phyloP scores from a whole-genome alignment of 2,329 filamentous ascomycete genomes.

The Aspergillus sojae region DNA sequence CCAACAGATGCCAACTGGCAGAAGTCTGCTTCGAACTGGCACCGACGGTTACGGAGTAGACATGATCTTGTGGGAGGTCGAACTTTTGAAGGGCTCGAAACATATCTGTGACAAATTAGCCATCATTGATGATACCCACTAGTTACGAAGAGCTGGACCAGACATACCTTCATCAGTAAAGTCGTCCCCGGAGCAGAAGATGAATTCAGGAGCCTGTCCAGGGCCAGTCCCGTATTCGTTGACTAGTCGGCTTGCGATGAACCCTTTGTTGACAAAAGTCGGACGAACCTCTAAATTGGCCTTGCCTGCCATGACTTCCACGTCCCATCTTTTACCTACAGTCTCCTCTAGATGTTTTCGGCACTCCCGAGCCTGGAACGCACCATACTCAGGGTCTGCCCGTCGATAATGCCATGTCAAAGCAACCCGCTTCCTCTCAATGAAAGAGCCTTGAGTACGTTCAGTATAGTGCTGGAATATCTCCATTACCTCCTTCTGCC shows the following conservation, averaged over 20 bases:
- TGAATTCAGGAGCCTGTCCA: conserved; percentile 73
- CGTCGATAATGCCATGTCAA: conserved; percentile 97
- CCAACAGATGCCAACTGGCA: conserved; percentile 85
- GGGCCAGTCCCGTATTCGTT: conserved; percentile 64
- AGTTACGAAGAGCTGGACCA: conserved; percentile 15
- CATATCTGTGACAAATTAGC: conserved; percentile 57
- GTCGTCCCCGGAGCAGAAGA: conserved; percentile 90
- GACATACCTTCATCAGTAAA: conserved; percentile 90
- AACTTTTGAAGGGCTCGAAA: conserved; percentile 75
- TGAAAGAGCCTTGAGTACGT: conserved; percentile 82
- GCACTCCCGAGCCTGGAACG: conserved; percentile 78
- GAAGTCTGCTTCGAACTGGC: conserved; percentile 89
- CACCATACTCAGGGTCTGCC: conserved; percentile 81
- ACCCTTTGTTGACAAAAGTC: conserved; percentile 96
- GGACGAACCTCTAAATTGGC: conserved; percentile 97
- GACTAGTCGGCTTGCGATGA: conserved; percentile 85
- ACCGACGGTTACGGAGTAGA: conserved; percentile 91
- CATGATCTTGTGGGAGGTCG: conserved; percentile 62
- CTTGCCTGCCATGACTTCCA: conserved; percentile 96
- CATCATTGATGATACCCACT: conserved; percentile 1
- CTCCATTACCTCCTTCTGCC: conserved; percentile 82
- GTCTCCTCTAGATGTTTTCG: conserved; percentile 78
- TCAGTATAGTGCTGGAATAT: conserved; percentile 89
- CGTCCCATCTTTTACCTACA: conserved; percentile 78
- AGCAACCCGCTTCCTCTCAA: conserved; percentile 91